Percentiles rank a stretch among this genome's conserved stretches.
phyloP scores from a whole-genome alignment of 1,139 yeast species.

The Candida glucosophila region DNA sequence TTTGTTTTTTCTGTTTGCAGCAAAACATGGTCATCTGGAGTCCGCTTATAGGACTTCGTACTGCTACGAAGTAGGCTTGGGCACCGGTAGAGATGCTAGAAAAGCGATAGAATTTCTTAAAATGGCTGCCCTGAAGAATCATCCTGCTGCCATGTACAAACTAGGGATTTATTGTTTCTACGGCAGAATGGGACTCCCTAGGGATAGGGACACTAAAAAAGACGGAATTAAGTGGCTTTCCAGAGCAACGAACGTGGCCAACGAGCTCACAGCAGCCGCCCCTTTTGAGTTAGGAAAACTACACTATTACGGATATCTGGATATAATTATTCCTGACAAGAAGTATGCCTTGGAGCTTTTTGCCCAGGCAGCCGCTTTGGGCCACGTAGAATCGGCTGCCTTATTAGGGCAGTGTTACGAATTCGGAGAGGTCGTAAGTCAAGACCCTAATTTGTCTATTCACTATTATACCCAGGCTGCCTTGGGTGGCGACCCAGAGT shows the following conservation, averaged over 20 bases:
- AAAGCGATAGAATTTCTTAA: constrained; percentile 77
- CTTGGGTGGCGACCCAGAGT: constrained; percentile 73
- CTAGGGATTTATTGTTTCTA: constrained; percentile 81
- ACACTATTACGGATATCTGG: constrained; percentile 76
- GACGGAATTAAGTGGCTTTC: constrained; percentile 91
- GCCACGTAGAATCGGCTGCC: constrained; percentile 74
- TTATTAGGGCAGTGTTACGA: constrained; percentile 80
- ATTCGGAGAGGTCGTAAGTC: constrained; percentile 70
- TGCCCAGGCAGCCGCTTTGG: constrained; percentile 83
- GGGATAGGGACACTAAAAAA: constrained; percentile 62
- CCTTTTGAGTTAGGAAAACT: constrained; percentile 89
- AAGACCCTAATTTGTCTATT: constrained; percentile 76
- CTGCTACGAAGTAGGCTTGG: constrained; percentile 90
- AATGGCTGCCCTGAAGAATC: constrained; percentile 85
- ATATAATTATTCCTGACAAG: constrained; percentile 75
- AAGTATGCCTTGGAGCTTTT: constrained; percentile 82
- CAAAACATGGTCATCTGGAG: constrained; percentile 88
- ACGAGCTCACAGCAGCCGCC: constrained; percentile 80
- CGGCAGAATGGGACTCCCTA: constrained; percentile 73
- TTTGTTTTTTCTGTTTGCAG: constrained; percentile 73
- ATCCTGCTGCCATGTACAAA: constrained; percentile 93
- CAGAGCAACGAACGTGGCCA: constrained; percentile 79
- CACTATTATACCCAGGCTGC: constrained; percentile 94
- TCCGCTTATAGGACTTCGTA: constrained; percentile 86
- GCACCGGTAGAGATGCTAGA: constrained; percentile 82